These are phyloP conservation scores for Aspergillus sp. DNA, from an alignment of 2,329 filamentous ascomycete genomes.

Conservation along the genomic window DNA sequence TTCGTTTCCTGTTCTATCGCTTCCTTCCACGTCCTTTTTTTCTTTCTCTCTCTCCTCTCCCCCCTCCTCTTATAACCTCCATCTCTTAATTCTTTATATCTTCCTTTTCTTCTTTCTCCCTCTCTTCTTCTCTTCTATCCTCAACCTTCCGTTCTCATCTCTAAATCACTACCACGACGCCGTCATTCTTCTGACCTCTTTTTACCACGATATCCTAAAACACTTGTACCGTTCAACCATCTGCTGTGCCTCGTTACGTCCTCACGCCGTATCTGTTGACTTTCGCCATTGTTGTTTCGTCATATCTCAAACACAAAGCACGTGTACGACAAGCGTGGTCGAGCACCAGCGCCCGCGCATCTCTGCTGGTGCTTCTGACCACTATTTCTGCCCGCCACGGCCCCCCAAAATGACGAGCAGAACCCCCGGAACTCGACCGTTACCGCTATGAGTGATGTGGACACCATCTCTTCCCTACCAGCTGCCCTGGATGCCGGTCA, in stretches of 20 bases:
- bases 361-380: constrained; percentile 28
- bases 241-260: neutral
- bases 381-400: constrained; percentile 28
- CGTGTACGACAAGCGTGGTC: constrained; percentile 13
- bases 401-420: constrained; percentile 41
- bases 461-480: constrained; percentile 33
- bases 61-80: constrained; percentile 2
- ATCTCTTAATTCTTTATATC: constrained; percentile 10
- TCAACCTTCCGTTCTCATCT: neutral
- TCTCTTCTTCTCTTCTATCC: neutral
- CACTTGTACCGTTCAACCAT: neutral
- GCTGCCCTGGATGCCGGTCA: constrained; percentile 30
- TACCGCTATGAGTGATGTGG: constrained; percentile 45
- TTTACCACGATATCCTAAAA: neutral
- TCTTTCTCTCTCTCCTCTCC: constrained; percentile 8
- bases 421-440: constrained; percentile 32
- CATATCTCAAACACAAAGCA: neutral
- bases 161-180: neutral
- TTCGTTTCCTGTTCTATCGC: neutral
- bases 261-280: neutral
- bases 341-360: constrained; percentile 28
- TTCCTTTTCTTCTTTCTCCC: constrained; percentile 5
- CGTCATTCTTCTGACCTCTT: neutral
- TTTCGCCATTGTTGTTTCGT: neutral
- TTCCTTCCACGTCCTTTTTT: constrained; percentile 14